Percentiles rank a stretch among this genome's conserved stretches.
Evolutionary conservation across 176 grass and related monocot genomes (phyloP).

Genomic region (Hordeum vulgare): DNA sequence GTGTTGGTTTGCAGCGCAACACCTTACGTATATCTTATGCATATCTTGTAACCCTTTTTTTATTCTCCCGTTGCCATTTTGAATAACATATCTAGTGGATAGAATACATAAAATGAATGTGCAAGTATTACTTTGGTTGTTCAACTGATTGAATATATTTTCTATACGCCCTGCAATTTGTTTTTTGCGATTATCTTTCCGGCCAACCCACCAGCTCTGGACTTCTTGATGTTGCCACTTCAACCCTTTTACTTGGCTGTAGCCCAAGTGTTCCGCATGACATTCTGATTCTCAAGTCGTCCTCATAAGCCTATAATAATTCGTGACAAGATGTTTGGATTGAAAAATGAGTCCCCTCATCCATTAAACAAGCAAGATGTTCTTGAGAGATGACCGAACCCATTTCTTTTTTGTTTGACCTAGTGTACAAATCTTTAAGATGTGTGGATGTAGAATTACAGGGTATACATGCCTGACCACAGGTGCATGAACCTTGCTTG

Average conservation of each 20-base stretch:
- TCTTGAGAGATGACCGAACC: neutral
- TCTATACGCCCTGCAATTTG: neutral
- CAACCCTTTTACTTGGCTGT: conserved; percentile 14
- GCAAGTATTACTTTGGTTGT: neutral
- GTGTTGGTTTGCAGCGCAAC: neutral
- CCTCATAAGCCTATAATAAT: conserved; percentile 14
- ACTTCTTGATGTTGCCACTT: conserved; percentile 34
- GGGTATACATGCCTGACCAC: conserved; percentile 8
- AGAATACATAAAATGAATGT: neutral
- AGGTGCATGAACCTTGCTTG: conserved; percentile 17
- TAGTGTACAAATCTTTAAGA: neutral
- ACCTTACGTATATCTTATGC: no score
- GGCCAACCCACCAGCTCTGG: neutral
- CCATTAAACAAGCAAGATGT: conserved; percentile 14
- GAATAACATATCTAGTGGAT: neutral
- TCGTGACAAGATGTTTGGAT: conserved; percentile 3
- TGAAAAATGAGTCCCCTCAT: conserved; percentile 2
- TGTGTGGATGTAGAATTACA: conserved; percentile 1
- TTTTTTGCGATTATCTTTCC: neutral
- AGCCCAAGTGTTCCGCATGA: neutral
- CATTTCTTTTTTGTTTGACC: conserved; percentile 41
- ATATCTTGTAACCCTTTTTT: neutral
- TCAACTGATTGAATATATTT: conserved; percentile 12
- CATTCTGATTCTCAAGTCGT: neutral
- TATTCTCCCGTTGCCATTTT: neutral